A percentile compares a stretch with the other conserved stretches of the same genome.
Conservation (phyloP, 176 grass and related monocot genomes). For the Hordeum marinum region DNA sequence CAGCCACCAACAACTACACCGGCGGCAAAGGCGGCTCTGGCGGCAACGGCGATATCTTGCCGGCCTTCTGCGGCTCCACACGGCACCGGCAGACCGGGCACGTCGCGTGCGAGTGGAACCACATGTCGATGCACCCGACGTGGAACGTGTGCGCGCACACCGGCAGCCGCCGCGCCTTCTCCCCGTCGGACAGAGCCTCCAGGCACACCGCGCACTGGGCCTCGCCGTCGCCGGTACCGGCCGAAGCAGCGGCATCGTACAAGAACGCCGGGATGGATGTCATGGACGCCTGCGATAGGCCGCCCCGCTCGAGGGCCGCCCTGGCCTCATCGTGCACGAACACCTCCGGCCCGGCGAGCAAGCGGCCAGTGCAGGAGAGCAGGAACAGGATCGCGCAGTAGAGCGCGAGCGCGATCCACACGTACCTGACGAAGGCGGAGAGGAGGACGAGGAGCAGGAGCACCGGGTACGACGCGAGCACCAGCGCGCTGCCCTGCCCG, state of each 20-base stretch:
- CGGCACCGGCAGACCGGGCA: constrained; percentile 59
- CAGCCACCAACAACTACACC: neutral
- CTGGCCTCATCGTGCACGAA: neutral
- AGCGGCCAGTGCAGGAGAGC: neutral
- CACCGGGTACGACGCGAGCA: constrained; percentile 35
- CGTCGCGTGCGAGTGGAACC: constrained; percentile 47
- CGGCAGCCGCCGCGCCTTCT: constrained; percentile 36
- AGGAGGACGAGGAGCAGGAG: constrained; percentile 39
- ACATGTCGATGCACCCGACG: constrained; percentile 53
- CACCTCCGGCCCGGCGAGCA: neutral
- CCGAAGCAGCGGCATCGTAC: neutral
- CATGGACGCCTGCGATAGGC: constrained; percentile 14
- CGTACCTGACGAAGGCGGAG: constrained; percentile 33
- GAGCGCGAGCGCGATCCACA: constrained; percentile 36
- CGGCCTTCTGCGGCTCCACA: constrained; percentile 15
- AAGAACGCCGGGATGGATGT: constrained; percentile 20
- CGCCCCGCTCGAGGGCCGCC: neutral
- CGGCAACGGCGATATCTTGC: neutral
- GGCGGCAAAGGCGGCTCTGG: neutral
- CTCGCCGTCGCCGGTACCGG: neutral
- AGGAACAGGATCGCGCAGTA: constrained; percentile 28
- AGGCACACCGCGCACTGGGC: constrained; percentile 57
- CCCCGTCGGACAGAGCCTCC: constrained; percentile 27
- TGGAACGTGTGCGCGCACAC: constrained; percentile 67
- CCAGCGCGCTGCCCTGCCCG: constrained; percentile 10